Evolutionary conservation across 805 yeast genomes (phyloP).

Genomic region (Nakazawaea molendinolei): DNA sequence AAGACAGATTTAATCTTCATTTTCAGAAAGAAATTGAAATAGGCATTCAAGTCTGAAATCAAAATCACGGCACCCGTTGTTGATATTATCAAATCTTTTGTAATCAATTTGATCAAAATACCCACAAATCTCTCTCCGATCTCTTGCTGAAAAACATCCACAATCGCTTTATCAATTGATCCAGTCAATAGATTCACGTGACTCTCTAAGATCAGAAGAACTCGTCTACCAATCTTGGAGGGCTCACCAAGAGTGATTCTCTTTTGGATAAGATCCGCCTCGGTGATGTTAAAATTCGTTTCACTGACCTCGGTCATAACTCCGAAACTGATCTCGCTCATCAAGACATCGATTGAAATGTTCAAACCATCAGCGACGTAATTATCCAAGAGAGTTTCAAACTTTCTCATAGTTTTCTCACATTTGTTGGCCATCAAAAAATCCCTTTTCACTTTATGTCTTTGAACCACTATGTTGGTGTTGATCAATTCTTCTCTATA

Average conservation of each 20-base stretch:
- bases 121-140: slow-evolving; percentile 82
- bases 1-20: slow-evolving; percentile 61
- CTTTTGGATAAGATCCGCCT: slow-evolving; percentile 13
- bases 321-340: slow-evolving; percentile 53
- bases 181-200: slow-evolving; percentile 71
- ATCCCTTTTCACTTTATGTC: slow-evolving; percentile 56
- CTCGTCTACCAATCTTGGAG: slow-evolving; percentile 59
- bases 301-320: slow-evolving; percentile 19
- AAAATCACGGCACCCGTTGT: slow-evolving; percentile 77
- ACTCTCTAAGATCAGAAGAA: slow-evolving; percentile 54
- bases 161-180: slow-evolving; percentile 78
- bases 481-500: slow-evolving; percentile 75
- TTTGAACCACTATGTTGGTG: slow-evolving; percentile 38
- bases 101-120: slow-evolving; percentile 68
- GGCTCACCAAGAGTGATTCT: slow-evolving; percentile 23
- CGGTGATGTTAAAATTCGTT: slow-evolving; percentile 48
- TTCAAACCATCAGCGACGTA: slow-evolving; percentile 91
- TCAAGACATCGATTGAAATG: slow-evolving; percentile 83
- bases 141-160: slow-evolving; percentile 92
- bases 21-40: slow-evolving; percentile 63
- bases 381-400: slow-evolving; percentile 78
- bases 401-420: slow-evolving; percentile 50
- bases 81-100: slow-evolving; percentile 60
- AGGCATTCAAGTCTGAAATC: slow-evolving; percentile 74
- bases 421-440: slow-evolving; percentile 72